Base-by-base conservation (phyloP, 2,329 filamentous ascomycete species). In the Paraphaeosphaeria minitans region DNA sequence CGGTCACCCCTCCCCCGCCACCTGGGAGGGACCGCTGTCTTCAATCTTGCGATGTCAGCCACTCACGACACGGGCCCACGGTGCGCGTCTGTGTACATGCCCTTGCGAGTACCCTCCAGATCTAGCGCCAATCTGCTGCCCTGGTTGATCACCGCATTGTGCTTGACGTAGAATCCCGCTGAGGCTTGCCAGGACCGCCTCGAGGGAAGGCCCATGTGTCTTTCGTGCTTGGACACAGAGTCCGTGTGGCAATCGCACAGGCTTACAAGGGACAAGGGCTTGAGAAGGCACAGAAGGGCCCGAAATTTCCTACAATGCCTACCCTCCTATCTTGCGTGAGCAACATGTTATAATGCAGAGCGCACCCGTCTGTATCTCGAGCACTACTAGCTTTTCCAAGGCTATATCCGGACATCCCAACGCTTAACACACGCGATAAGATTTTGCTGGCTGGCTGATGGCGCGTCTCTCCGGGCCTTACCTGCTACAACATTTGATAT, bases 101-200 rank as follows among this genome's bases (percentile, higher is more conserved):
- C 48, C 68, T 64, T 64, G 70, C 67, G 66, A 70, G 68, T 66
- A 64, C 73, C 68, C 66, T 69, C 71, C 66, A 75, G 70, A 77
- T 77, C 75, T 69, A 66, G 69, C 70, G 71, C 72, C 72, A 66
- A 74, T 73, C 64, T 53, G 54, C 69, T 68, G 72, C 71, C 75
- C 66, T 71, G 75, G 70, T 71, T 76, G 75, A 77, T 75, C 77
- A 79, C 75, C 71, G 75, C 76, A 79, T 78, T 76, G 77, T 78
- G 76, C 75, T 77, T 75, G 73, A 76, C 75, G 69, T 75, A 75
- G 75, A 77, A 76, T 75, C 66, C 29, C 68, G 72, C 72, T 71
- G 68, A 69, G 71, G 67, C 74, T 76, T 77, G 74, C 75, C 73
- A 71, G 70, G 64, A 69, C 74, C 74, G 77, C 78, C 73, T 77